Evolutionary conservation across 2,329 filamentous ascomycete genomes (phyloP), one percentile per base, ranked within the genome.

Genomic region (Aciculosporium take): DNA sequence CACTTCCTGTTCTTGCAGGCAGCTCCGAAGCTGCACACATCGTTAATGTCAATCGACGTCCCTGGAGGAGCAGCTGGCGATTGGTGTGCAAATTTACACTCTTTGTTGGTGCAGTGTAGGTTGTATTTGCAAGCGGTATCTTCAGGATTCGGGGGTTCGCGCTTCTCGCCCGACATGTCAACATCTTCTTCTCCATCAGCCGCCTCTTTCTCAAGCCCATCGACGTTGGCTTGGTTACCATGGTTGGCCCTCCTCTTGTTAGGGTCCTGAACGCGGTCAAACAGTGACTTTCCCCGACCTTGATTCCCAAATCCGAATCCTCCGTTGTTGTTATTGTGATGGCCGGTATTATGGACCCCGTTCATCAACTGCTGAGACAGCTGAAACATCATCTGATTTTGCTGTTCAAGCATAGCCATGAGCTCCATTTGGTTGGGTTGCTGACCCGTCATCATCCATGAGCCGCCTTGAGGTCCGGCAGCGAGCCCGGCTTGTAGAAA

Each of bases 1-100:
- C 91, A 98, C 65, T 96, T 96, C 54, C 77, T 74, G 69, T 96
- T 98, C 65, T 91, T 94, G 76, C 91, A 98, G 7, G 87, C 87
- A 2, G 79, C 86, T 17, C 87, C 89, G 53, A 84, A 96, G 15
- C 74, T 74, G 66, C 91, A 98, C 15, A 73, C 69, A 53, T 94
- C 86, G 44, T 71, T 75, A 50, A 88, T 71, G 58, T 96, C 91
- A 44, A 96, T 70, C 0, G 79, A 72, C 2, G 74, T 75, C 23
- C 82, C 84, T 2, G 81, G 80, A 3, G 85, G 82, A 25, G 89
- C 88, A 2, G 84, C 87, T 2, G 91, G 87, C 13, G 88, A 94
- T 64, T 95, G 89, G 56, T 98, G 91, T 15, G 86, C 91, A 59
- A 86, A 98, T 49, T 81, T 82, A 65, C 91, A 98, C 46, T 93